These are phyloP conservation scores for Theobroma grandiflorum DNA, from an alignment of 441 rosid species.

Conservation along the genomic window DNA sequence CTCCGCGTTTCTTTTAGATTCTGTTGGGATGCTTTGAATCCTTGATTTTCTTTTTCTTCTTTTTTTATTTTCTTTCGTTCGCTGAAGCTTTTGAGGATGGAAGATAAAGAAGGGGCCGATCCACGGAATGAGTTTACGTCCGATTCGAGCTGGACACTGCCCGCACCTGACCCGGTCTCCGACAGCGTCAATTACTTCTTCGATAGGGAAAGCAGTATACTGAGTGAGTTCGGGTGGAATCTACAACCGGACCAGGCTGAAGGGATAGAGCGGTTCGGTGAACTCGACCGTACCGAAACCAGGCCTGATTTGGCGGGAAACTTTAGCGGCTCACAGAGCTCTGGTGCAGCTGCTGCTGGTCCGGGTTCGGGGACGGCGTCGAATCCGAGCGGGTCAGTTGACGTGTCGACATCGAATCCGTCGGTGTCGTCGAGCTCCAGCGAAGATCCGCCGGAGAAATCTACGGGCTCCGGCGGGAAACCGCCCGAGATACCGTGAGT, in stretches of 20 bases:
- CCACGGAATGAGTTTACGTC: slow-evolving; percentile 47
- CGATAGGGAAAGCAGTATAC: slow-evolving; percentile 53
- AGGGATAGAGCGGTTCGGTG: slow-evolving; percentile 23
- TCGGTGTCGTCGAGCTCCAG: slow-evolving; percentile 82
- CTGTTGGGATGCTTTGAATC: slow-evolving; percentile 6
- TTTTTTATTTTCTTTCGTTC: not conserved
- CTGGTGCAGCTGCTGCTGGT: not conserved
- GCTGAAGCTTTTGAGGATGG: slow-evolving; percentile 30
- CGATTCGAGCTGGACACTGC: slow-evolving; percentile 49
- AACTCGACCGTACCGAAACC: slow-evolving; percentile 22
- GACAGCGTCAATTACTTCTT: slow-evolving; percentile 55
- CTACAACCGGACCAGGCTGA: slow-evolving; percentile 36
- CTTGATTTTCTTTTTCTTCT: not conserved
- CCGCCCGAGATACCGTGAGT: slow-evolving; percentile 94
- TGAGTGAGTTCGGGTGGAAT: slow-evolving; percentile 75
- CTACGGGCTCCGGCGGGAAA: slow-evolving; percentile 69
- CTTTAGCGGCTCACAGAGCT: slow-evolving; percentile 16
- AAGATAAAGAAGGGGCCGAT: slow-evolving; percentile 48
- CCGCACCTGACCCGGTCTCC: slow-evolving; percentile 38
- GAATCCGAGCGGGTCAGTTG: slow-evolving; percentile 39
- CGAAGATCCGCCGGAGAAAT: slow-evolving; percentile 79
- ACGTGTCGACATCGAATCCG: slow-evolving; percentile 61
- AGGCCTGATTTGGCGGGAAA: slow-evolving; percentile 38
- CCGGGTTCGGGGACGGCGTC: slow-evolving; percentile 19
- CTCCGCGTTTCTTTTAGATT: slow-evolving; percentile 23